Percentiles rank a stretch among this genome's conserved stretches.
Evolutionary conservation across 495 filamentous ascomycete genomes (phyloP).

Genomic region (Penicillium odoratum): DNA sequence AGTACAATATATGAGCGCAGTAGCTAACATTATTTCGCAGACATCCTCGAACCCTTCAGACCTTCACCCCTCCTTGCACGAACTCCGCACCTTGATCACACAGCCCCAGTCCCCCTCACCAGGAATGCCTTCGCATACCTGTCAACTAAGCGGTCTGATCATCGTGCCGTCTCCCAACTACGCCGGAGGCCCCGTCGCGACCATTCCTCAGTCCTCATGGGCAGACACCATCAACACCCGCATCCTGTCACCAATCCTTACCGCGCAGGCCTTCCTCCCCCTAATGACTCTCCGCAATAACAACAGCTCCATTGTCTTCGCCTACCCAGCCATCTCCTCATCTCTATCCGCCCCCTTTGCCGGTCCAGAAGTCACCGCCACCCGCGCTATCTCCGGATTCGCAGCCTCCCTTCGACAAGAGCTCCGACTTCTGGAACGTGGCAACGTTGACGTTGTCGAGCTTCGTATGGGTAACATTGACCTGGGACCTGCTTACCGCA

Average conservation of each 20-base stretch:
- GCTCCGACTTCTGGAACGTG: constrained; percentile 50
- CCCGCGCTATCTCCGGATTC: constrained; percentile 78
- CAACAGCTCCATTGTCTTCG: constrained; percentile 66
- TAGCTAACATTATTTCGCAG: constrained; percentile 4
- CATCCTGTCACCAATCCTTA: constrained; percentile 87
- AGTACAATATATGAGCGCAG: constrained; percentile 36
- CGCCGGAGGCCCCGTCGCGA: constrained; percentile 75
- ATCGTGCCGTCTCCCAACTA: constrained; percentile 63
- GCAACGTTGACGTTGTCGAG: constrained; percentile 72
- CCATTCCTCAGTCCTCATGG: constrained; percentile 76
- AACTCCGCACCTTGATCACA: constrained; percentile 58
- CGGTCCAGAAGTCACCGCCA: constrained; percentile 74
- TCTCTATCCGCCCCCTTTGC: constrained; percentile 83
- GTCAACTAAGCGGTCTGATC: constrained; percentile 74
- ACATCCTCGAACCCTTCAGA: constrained; percentile 55
- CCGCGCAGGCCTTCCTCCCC: constrained; percentile 82
- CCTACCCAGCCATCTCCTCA: constrained; percentile 82
- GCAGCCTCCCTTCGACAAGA: constrained; percentile 74
- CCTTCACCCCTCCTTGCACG: constrained; percentile 52
- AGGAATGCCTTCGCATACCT: constrained; percentile 68
- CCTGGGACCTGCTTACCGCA: constrained; percentile 45
- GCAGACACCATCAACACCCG: constrained; percentile 88
- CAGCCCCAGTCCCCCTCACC: constrained; percentile 70
- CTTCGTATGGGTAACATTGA: constrained; percentile 89
- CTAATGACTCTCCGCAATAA: constrained; percentile 59